These are phyloP conservation scores for Drechslerella coelobrocha DNA, from an alignment of 2,329 filamentous ascomycete species.

Conservation along the genomic window DNA sequence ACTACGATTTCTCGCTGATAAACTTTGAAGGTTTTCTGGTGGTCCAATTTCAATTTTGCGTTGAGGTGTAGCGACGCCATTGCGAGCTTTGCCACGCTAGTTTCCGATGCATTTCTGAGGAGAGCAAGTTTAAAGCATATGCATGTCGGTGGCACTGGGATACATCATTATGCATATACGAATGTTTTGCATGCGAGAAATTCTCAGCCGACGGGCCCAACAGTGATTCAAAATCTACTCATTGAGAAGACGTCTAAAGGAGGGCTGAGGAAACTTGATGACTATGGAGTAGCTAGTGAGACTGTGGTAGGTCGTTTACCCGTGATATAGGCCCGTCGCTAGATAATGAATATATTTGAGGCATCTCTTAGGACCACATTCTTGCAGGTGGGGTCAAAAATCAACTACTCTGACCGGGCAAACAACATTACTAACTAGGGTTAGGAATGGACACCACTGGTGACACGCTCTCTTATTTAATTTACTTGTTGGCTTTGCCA, in stretches of 20 bases:
- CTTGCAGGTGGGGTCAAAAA: slow-evolving; percentile 42
- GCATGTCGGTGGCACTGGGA: slow-evolving; percentile 22
- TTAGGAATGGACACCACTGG: slow-evolving; percentile 45
- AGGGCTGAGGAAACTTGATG: slow-evolving; percentile 17
- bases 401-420: background rate
- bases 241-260: slow-evolving; percentile 15
- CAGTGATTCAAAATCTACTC: slow-evolving; percentile 36
- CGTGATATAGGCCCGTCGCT: background rate
- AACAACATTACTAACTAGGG: slow-evolving; percentile 6
- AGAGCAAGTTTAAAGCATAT: slow-evolving; percentile 4
- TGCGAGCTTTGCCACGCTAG: slow-evolving; percentile 10
- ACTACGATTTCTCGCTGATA: background rate
- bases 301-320: slow-evolving; percentile 35
- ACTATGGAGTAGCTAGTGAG: slow-evolving; percentile 48
- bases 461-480: slow-evolving; percentile 61
- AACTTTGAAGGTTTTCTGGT: slow-evolving; percentile 22
- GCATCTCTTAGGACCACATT: slow-evolving; percentile 48
- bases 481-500: slow-evolving; percentile 63
- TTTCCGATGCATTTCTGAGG: slow-evolving; percentile 8
- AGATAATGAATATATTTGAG: background rate
- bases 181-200: slow-evolving; percentile 18
- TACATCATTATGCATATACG: slow-evolving; percentile 38
- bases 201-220: slow-evolving; percentile 1
- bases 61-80: slow-evolving; percentile 24
- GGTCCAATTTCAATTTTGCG: slow-evolving; percentile 38